Base-by-base conservation (phyloP, 2,329 filamentous ascomycete species). In the Penicillium sp. region DNA sequence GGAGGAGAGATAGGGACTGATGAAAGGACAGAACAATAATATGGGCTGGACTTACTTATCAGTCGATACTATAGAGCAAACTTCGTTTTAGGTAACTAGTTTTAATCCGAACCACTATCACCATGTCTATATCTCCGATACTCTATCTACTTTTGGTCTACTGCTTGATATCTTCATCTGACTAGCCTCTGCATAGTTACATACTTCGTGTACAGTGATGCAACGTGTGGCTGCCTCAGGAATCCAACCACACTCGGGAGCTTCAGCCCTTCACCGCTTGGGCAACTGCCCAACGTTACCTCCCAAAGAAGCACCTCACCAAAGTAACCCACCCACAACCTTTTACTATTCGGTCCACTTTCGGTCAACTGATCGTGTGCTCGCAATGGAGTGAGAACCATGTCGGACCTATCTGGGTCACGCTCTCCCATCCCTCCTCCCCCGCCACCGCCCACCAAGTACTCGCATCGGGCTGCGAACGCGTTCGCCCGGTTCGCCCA, bases 401-500 rank as follows among this genome's bases (percentile, higher is more conserved):
- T 71, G 69, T 70, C 69, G 44, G 68, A 70, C 62, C 67, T 68
- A 50, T 66, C 67, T 65, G 68, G 68, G 64, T 68, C 72, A 60
- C 72, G 71, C 58, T 72, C 70, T 45, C 74, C 68, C 70, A 73
- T 61, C 63, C 71, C 70, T 68, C 75, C 75, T 53, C 75, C 76
- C 26, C 75, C 76, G 53, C 76, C 72, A 47, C 76, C 75, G 26
- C 70, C 73, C 56, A 72, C 73, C 58, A 69, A 74, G 65, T 81
- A 82, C 70, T 76, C 79, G 33, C 75, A 78, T 63, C 77, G 79
- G 61, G 80, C 80, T 47, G 80, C 80, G 63, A 81, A 75, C 70
- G 80, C 80, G 60, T 69, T 82, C 55, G 82, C 83, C 67, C 80
- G 84, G 67, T 81, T 86, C 65, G 82, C 83, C 53, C 83, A 85